Evolutionary conservation across 495 filamentous ascomycete species (phyloP).

Genomic region (Penicillium riverlandense): DNA sequence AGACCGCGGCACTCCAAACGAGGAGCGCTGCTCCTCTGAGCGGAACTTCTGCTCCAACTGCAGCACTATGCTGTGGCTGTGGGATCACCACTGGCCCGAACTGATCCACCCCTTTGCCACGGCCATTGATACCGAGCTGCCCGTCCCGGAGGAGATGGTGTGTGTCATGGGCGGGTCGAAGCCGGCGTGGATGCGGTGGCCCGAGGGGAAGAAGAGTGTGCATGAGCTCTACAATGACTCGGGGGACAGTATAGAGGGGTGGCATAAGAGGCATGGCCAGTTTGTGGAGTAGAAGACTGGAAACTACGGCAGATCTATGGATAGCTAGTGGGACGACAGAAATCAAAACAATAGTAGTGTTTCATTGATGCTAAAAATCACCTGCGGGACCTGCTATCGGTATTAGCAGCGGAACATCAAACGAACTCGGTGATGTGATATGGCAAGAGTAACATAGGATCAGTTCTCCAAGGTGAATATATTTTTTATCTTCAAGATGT

Average conservation of each 20-base stretch:
- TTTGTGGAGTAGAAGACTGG: slow-evolving; percentile 15
- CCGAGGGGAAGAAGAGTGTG: slow-evolving; percentile 43
- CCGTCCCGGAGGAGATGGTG: slow-evolving; percentile 45
- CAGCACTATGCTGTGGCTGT: slow-evolving; percentile 43
- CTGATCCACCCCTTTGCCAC: slow-evolving; percentile 51
- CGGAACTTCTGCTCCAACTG: slow-evolving; percentile 49
- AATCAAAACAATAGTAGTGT: too few relatives aligned
- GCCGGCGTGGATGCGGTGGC: slow-evolving; percentile 44
- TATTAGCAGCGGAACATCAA: slow-evolving; percentile 14
- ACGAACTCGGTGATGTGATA: slow-evolving; percentile 10
- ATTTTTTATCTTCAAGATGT: slow-evolving; percentile 62
- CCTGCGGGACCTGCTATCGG: slow-evolving; percentile 6
- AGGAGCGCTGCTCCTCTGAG: slow-evolving; percentile 37
- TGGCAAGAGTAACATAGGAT: slow-evolving; percentile 30
- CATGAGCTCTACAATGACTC: slow-evolving; percentile 28
- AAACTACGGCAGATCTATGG: too few relatives aligned
- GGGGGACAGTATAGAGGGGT: slow-evolving; percentile 40
- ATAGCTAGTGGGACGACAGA: too few relatives aligned
- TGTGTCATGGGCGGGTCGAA: slow-evolving; percentile 43
- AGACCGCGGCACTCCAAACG: slow-evolving; percentile 38
- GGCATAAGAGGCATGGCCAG: slow-evolving; percentile 43
- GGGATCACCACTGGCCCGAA: slow-evolving; percentile 45
- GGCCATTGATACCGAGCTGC: slow-evolving; percentile 48
- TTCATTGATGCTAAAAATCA: not conserved
- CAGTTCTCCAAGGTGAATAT: slow-evolving; percentile 96